These are phyloP conservation scores for Myxozyma kluyveri DNA, from an alignment of 805 yeast species.

Conservation along the genomic window DNA sequence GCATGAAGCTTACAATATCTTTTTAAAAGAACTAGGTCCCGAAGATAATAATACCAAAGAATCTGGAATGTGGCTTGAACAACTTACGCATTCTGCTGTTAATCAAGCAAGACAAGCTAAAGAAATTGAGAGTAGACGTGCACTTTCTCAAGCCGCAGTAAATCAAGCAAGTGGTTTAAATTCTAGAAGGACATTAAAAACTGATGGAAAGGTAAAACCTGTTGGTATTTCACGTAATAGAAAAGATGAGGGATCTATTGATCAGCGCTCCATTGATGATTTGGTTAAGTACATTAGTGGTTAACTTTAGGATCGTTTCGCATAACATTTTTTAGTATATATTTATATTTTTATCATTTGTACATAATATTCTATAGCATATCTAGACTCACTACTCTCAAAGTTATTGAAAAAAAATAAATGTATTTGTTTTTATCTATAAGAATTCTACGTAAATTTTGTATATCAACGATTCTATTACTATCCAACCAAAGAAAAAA, in stretches of 20 bases:
- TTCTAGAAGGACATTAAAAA: constrained; percentile 1
- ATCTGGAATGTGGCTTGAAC: constrained; percentile 60
- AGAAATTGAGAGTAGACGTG: constrained; percentile 30
- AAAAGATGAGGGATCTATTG: constrained; percentile 16
- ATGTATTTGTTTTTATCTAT: too few species aligned
- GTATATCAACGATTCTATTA: too few species aligned
- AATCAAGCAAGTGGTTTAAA: constrained; percentile 7
- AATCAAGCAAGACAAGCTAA: constrained; percentile 47
- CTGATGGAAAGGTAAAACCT: constrained; percentile 30
- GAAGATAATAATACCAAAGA: constrained; percentile 67
- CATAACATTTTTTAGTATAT: too few species aligned
- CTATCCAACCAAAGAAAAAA: too few species aligned
- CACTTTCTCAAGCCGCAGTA: constrained; percentile 27
- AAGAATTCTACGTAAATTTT: too few species aligned
- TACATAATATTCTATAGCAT: too few species aligned
- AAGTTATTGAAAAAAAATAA: too few species aligned
- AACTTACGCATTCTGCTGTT: constrained; percentile 51
- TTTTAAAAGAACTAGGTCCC: constrained; percentile 60
- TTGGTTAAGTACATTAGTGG: constrained; percentile 72
- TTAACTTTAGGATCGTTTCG: too few species aligned
- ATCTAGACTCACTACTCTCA: too few species aligned
- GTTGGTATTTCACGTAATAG: too few species aligned
- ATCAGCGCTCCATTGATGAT: constrained; percentile 62
- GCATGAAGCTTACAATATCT: constrained; percentile 54
- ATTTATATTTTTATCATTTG: too few species aligned